A percentile compares a stretch with the other conserved stretches of the same genome.
phyloP scores from a whole-genome alignment of 306 rosid species.

The Aeschynomene evenia region DNA sequence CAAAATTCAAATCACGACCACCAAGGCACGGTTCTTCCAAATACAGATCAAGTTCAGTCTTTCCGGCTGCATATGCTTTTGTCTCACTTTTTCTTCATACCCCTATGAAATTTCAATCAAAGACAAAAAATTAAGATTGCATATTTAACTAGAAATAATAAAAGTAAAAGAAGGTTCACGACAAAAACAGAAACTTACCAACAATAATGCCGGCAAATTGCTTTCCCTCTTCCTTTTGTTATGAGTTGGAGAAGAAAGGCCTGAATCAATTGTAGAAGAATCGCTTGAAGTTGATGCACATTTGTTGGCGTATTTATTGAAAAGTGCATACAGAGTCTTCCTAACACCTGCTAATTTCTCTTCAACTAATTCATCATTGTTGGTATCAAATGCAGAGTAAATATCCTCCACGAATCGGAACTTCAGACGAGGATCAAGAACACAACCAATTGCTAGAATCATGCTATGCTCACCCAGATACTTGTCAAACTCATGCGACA shows the following conservation, averaged over 20 bases:
- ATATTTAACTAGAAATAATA: not conserved
- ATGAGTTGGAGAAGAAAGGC: not conserved
- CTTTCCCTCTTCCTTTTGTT: not conserved
- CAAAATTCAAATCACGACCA: not conserved
- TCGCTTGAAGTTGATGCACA: not conserved
- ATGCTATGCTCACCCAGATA: slow-evolving; percentile 20
- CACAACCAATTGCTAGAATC: slow-evolving; percentile 12
- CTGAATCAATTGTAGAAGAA: not conserved
- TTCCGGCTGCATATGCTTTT: not conserved
- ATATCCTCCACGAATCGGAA: not conserved
- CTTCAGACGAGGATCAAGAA: slow-evolving; percentile 11
- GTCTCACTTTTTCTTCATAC: not conserved
- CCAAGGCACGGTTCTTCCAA: not conserved
- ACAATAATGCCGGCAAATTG: not conserved
- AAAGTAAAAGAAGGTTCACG: not conserved
- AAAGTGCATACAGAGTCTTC: slow-evolving; percentile 13
- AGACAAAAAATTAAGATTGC: not conserved
- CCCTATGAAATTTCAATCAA: slow-evolving; percentile 6
- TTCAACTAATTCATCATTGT: not conserved
- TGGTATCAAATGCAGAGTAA: not conserved
- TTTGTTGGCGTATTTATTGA: slow-evolving; percentile 16
- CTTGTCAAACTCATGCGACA: slow-evolving; percentile 7
- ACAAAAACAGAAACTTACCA: not conserved
- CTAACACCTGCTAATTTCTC: slow-evolving; percentile 10
- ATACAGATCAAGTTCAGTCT: slow-evolving; percentile 26